These are phyloP conservation scores for Termitomyces sp. DNA, from an alignment of 768 basidiomycete species.

Conservation along the genomic window DNA sequence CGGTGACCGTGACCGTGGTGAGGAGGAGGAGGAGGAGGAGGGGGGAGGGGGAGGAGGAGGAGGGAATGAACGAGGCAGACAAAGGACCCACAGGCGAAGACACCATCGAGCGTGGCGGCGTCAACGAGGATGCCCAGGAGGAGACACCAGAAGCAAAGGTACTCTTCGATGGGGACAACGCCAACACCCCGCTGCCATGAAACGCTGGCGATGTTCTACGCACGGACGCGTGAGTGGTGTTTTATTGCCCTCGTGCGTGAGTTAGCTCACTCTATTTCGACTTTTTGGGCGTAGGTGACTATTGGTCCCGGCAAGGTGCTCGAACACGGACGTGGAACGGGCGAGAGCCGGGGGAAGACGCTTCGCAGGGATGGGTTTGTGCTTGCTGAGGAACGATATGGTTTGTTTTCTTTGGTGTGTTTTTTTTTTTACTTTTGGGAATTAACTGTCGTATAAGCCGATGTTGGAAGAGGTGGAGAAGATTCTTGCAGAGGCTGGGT, in stretches of 20 bases:
- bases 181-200: not conserved
- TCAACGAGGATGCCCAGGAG: conserved; percentile 17
- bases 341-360: not conserved
- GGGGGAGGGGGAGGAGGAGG: not conserved
- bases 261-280: too few relatives aligned
- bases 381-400: not conserved
- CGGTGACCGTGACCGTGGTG: conserved; percentile 6
- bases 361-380: not conserved
- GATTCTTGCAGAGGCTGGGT: not conserved
- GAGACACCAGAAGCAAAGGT: not conserved
- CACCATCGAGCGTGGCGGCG: not conserved
- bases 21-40: conserved; percentile 32
- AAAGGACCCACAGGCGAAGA: not conserved
- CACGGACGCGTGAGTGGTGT: not conserved
- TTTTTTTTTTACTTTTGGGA: too few relatives aligned
- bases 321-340: not conserved
- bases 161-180: not conserved
- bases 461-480: not conserved
- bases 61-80: not conserved
- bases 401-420: not conserved
- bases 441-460: not conserved
- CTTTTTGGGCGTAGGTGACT: not conserved
- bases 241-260: too few relatives aligned
- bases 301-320: not conserved
- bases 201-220: not conserved